A percentile compares a stretch with the other conserved stretches of the same genome.
phyloP scores from a whole-genome alignment of 1,284 basidiomycete species.

The Lentinula novae-zelandiae region DNA sequence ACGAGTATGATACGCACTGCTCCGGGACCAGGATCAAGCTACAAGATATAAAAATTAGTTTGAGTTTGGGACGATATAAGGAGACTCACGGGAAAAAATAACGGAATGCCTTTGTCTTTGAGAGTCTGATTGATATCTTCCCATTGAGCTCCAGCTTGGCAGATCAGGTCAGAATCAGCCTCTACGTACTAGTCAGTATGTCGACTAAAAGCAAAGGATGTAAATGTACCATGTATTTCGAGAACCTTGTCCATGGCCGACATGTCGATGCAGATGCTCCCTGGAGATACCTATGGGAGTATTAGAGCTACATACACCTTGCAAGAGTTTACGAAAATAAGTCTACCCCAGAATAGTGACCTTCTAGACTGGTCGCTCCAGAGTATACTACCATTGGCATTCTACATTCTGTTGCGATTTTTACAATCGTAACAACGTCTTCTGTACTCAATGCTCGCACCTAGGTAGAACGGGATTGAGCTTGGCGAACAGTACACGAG shows the following conservation, averaged over 20 bases:
- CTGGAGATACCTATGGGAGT: constrained; percentile 35
- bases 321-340: constrained; percentile 20
- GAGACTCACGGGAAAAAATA: constrained; percentile 64
- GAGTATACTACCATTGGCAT: constrained; percentile 70
- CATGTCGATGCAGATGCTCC: constrained; percentile 69
- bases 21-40: constrained; percentile 53
- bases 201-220: background rate
- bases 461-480: constrained; percentile 38
- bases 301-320: background rate
- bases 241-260: constrained; percentile 64
- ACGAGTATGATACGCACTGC: constrained; percentile 32
- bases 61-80: background rate
- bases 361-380: constrained; percentile 65
- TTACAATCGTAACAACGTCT: constrained; percentile 67
- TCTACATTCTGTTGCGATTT: constrained; percentile 57
- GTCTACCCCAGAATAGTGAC: constrained; percentile 57
- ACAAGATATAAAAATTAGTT: background rate
- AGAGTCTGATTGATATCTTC: constrained; percentile 83
- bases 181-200: constrained; percentile 27
- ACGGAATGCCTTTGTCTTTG: constrained; percentile 60
- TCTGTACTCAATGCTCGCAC: constrained; percentile 51
- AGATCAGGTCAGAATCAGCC: constrained; percentile 68
- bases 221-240: constrained; percentile 36
- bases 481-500: constrained; percentile 31
- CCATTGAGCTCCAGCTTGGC: constrained; percentile 84